Conservation (phyloP, 495 filamentous ascomycete species). For the Coniosporium apollinis region DNA sequence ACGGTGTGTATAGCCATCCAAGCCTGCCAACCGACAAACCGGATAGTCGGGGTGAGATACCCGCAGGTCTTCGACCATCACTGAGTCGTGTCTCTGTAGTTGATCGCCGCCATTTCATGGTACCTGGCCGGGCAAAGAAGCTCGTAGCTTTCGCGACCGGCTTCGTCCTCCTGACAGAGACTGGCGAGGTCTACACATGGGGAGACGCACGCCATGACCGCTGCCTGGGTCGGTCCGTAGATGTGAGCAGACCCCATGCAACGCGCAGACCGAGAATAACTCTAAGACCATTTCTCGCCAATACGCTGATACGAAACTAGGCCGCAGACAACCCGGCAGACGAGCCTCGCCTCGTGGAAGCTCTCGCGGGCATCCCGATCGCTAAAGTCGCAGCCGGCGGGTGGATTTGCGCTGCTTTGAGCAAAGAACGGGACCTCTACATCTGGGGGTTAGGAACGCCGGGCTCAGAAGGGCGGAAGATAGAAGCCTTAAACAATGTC, state of each 20-base stretch:
- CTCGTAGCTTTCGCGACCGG: conserved; percentile 33
- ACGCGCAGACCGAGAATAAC: no score
- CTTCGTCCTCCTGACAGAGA: conserved; percentile 33
- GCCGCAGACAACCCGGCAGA: conserved; percentile 20
- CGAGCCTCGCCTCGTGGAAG: conserved; percentile 27
- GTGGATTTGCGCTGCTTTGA: conserved; percentile 40
- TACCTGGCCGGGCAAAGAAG: conserved; percentile 18
- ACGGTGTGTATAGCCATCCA: no score
- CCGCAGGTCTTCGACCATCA: no score
- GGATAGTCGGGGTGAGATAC: no score
- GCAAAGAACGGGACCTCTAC: conserved; percentile 41
- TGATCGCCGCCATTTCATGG: conserved; percentile 7
- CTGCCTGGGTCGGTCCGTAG: conserved; percentile 16
- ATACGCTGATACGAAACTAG: no score
- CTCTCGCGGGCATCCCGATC: conserved; percentile 35
- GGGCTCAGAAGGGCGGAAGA: conserved; percentile 9
- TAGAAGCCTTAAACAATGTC: not conserved
- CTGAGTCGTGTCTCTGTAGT: no score
- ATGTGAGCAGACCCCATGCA: not conserved
- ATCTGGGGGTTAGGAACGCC: conserved; percentile 35
- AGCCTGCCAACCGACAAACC: no score
- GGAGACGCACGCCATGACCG: conserved; percentile 40
- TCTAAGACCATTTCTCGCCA: no score
- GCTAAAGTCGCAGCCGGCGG: conserved; percentile 36
- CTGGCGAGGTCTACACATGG: conserved; percentile 40